Evolutionary conservation across 2,329 filamentous ascomycete genomes (phyloP).

Genomic region (Colletotrichum cuscutae): DNA sequence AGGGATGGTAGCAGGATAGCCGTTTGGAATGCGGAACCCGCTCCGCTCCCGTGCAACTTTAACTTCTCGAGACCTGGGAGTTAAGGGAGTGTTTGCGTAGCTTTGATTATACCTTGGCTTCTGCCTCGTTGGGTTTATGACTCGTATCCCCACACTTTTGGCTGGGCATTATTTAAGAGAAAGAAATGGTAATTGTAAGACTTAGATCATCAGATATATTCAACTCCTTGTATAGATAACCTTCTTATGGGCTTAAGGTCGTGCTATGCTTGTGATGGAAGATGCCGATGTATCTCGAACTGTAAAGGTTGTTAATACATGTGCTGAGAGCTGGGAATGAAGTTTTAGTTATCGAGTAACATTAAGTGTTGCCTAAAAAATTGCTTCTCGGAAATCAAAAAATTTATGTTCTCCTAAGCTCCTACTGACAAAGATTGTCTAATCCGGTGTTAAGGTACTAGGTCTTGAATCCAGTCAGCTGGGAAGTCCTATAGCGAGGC

Average conservation of each 20-base stretch:
- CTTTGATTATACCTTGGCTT: background rate
- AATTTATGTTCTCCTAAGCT: background rate
- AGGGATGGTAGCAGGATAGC: background rate
- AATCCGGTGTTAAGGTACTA: background rate
- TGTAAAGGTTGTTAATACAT: background rate
- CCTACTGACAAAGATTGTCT: background rate
- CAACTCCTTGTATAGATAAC: background rate
- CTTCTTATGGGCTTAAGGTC: background rate
- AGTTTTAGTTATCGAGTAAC: too few species aligned
- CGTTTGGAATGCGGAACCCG: background rate
- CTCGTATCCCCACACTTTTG: slow-evolving; percentile 9
- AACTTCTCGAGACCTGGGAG: too few species aligned
- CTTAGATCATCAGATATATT: background rate
- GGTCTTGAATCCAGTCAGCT: background rate
- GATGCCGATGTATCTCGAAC: background rate
- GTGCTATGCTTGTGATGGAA: background rate
- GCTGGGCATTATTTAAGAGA: slow-evolving; percentile 8
- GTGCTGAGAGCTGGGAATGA: too few species aligned
- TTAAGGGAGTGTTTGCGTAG: background rate
- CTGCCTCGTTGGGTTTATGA: slow-evolving; percentile 1
- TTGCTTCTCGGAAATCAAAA: too few species aligned
- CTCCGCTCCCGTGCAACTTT: background rate
- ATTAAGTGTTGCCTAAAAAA: too few species aligned
- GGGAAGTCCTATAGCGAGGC: background rate
- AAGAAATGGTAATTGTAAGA: background rate